Base-by-base conservation (phyloP, 805 yeast species). In the Candida jianshihensis region DNA sequence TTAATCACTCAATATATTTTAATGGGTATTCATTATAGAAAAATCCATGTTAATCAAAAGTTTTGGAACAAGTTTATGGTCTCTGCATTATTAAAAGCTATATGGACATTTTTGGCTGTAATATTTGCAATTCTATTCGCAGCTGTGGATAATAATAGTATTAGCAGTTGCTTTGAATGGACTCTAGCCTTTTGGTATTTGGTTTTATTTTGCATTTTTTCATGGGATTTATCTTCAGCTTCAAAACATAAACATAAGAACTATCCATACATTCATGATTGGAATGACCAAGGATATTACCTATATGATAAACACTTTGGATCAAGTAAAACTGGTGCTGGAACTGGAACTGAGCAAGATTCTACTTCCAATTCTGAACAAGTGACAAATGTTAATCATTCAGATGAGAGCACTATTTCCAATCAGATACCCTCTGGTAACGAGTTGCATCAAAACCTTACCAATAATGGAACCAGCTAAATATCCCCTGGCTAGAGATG, bases 111-210 rank as follows among this genome's bases (percentile, higher is more conserved):
- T 3, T 52, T 69, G 15, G 92, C 95, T 1, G 63, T 80, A 14
- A 74, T 64, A 0, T 70, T 84, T 52, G 95, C 90, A 3, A 58
- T 81, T 19, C 68, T 74, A 22, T 90, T 86, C 45, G 87, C 75
- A n/a, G 67, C 57, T 4, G 52, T 61, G 34, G 50, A 54, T 54
- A 54, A 56, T 11, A 40, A 57, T 18, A 47, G 46, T 18, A 35
- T 38, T 1, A 64, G 66, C 19, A 49, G 60, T 7, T 51, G 60
- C 26, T 75, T 82, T 53, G 97, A 90, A 60, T 90, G 97, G 97
- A 54, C 78, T 4, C 59, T 89, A 30, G 78, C 90, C n/a, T 89
- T 79, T 59, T 79, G 85, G 77, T 89, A 83, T 54, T 92, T 95
- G 4, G 49, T 80, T 24, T 65, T 83, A 41, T 72, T 80, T 44